Base-by-base conservation (phyloP, 192 early-diverging fungal species). In the Gamsiella multidivaricata region DNA sequence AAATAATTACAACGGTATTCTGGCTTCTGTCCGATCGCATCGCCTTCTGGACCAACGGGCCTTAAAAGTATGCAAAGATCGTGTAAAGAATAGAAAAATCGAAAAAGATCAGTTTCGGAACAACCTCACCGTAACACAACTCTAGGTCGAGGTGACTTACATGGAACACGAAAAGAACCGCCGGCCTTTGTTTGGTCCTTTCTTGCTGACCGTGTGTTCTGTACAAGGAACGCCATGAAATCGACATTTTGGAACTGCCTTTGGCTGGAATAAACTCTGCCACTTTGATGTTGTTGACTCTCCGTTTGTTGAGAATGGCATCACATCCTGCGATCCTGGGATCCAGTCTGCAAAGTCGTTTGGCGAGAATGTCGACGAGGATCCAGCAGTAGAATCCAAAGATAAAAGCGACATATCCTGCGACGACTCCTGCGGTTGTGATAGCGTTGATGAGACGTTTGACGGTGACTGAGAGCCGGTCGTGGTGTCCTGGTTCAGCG, bases 121-220 rank as follows among this genome's bases (percentile, higher is more conserved):
- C n/a, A n/a, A n/a, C n/a, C n/a, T n/a, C n/a, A n/a, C n/a, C n/a
- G n/a, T n/a, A n/a, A n/a, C n/a, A n/a, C n/a, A n/a, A n/a, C n/a
- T n/a, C n/a, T n/a, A n/a, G 43, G 18, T 31, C 2, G 32, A 10
- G 0, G 59, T n/a, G 3, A 61, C 33, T 37, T 57, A 57, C 53
- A 56, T 28, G n/a, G 54, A 55, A 68, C 92, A 93, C 22, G 90
- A 75, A 60, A 83, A 94, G 61, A 94, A 94, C 37, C 66, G 50
- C 12, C 89, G 74, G 2, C 91, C 91, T 31, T 91, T 84, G 81
- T 93, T 94, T 14, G 84, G 83, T 9, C 92, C 91, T 25, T 84
- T 53, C 70, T 94, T 94, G 63, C 88, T 91, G 23, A 93, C 91
- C 2, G 67, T 83, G 50, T 80, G 87, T 60, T 88, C 83, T 72